Evolutionary conservation across 768 basidiomycete genomes (phyloP).

Genomic region (Xerocomellus intermedius): DNA sequence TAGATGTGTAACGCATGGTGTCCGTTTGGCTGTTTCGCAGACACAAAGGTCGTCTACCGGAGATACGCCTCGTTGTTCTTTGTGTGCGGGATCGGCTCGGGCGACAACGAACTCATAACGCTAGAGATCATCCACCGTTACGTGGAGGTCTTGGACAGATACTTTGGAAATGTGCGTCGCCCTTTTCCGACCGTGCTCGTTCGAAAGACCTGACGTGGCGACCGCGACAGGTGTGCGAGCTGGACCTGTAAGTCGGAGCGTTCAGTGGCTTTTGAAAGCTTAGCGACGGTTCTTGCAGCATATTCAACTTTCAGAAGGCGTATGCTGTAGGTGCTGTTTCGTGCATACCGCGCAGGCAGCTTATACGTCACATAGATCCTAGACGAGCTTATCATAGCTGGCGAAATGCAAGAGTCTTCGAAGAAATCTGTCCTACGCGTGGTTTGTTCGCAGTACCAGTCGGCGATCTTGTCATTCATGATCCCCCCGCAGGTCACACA

Average conservation of each 20-base stretch:
- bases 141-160: conserved; percentile 80
- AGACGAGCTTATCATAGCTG: conserved; percentile 91
- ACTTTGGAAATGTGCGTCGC: conserved; percentile 46
- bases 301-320: conserved; percentile 98
- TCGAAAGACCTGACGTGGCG: neutral
- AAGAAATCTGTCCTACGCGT: conserved; percentile 67
- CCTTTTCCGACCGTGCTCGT: neutral
- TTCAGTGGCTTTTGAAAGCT: neutral
- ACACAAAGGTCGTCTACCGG: conserved; percentile 88
- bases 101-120: conserved; percentile 89
- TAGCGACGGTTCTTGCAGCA: conserved; percentile 46
- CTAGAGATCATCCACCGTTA: conserved; percentile 94
- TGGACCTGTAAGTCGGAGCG: conserved; percentile 69
- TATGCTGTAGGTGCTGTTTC: conserved; percentile 58
- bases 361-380: conserved; percentile 53
- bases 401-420: conserved; percentile 92
- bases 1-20: neutral
- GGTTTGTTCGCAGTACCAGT: conserved; percentile 30
- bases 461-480: conserved; percentile 12
- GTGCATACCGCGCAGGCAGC: neutral
- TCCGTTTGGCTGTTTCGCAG: conserved; percentile 32
- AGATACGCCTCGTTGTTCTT: conserved; percentile 97
- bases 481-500: conserved; percentile 64
- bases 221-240: conserved; percentile 71
- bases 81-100: conserved; percentile 77